phyloP scores from a whole-genome alignment of 306 rosid species.

The Vicia sativa region DNA sequence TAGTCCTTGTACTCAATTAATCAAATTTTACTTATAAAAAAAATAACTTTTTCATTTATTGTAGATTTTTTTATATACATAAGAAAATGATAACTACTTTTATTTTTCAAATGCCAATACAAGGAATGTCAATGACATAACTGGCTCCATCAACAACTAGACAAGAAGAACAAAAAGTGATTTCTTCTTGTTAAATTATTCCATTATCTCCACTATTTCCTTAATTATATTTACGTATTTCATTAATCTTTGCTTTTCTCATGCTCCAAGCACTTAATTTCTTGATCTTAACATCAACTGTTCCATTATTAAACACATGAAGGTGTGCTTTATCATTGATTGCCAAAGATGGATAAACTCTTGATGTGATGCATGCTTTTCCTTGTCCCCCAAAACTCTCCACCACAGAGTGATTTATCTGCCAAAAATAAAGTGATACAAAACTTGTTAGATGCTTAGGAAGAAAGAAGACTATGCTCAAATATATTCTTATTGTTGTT shows the following conservation, averaged over 20 bases:
- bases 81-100: background rate
- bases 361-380: slow-evolving; percentile 56
- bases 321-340: slow-evolving; percentile 50
- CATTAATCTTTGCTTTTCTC: slow-evolving; percentile 36
- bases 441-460: background rate
- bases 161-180: slow-evolving; percentile 1
- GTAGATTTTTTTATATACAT: no score
- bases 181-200: slow-evolving; percentile 20
- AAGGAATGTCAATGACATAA: background rate
- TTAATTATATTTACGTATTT: slow-evolving; percentile 5
- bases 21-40: no score
- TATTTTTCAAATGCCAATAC: slow-evolving; percentile 4
- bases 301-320: slow-evolving; percentile 59
- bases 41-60: no score
- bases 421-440: slow-evolving; percentile 15
- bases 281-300: slow-evolving; percentile 39
- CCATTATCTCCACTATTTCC: background rate
- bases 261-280: slow-evolving; percentile 44
- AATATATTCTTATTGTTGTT: no score
- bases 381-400: slow-evolving; percentile 69
- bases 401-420: slow-evolving; percentile 68
- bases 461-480: background rate
- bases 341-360: slow-evolving; percentile 67
- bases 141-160: background rate
- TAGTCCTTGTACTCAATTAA: no score